Evolutionary conservation across 2,329 filamentous ascomycete genomes (phyloP).

Genomic region (Magnaporthiopsis rhizophila): DNA sequence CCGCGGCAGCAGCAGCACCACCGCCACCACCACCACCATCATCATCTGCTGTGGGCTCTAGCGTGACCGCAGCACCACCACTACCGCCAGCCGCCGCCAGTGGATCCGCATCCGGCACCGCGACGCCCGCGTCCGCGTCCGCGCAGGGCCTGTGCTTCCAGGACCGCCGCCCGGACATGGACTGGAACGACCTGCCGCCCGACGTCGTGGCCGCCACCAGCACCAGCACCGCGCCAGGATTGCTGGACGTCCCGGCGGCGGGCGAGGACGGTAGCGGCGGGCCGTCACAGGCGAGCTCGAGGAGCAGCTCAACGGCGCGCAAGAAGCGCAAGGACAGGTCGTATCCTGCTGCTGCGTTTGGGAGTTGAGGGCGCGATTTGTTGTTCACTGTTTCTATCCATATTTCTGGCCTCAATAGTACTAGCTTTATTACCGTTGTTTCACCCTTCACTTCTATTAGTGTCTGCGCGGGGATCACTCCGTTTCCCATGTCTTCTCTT

Average conservation of each 20-base stretch:
- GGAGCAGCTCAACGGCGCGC: slow-evolving; percentile 42
- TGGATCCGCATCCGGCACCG: neutral
- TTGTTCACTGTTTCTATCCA: too few relatives aligned
- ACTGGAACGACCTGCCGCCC: slow-evolving; percentile 59
- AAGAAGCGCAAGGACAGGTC: slow-evolving; percentile 52
- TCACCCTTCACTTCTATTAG: too few relatives aligned
- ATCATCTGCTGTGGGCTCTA: neutral
- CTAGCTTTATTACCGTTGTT: too few relatives aligned
- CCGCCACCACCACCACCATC: neutral
- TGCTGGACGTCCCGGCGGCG: slow-evolving; percentile 9
- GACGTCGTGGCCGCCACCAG: slow-evolving; percentile 26
- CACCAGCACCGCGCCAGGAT: slow-evolving; percentile 8
- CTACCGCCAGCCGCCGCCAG: neutral
- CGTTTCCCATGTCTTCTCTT: too few relatives aligned
- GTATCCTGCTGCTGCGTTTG: slow-evolving; percentile 57
- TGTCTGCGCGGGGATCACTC: too few relatives aligned
- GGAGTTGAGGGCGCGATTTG: slow-evolving; percentile 16
- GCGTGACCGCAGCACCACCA: too few relatives aligned
- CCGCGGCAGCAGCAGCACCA: neutral
- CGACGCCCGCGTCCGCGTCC: slow-evolving; percentile 12
- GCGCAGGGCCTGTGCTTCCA: slow-evolving; percentile 42
- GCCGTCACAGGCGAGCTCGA: slow-evolving; percentile 35
- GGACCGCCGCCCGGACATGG: slow-evolving; percentile 48
- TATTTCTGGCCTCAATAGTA: too few relatives aligned
- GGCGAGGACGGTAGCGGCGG: slow-evolving; percentile 17